These are phyloP conservation scores for Suillus subalutaceus DNA, from an alignment of 768 basidiomycete genomes.

Conservation along the genomic window DNA sequence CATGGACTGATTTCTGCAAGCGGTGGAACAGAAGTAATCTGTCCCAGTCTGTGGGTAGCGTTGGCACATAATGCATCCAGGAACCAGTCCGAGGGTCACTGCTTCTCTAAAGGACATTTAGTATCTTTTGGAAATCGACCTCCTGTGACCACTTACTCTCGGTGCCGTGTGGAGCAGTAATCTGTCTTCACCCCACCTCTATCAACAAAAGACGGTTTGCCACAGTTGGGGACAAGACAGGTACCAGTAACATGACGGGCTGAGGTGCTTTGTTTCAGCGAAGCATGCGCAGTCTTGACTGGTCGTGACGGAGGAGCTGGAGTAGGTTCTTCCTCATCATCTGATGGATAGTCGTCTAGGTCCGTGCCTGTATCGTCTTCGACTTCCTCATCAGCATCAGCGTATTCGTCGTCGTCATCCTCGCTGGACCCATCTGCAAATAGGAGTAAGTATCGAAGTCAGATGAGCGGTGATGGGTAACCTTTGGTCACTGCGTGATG, in stretches of 20 bases:
- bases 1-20: constrained; percentile 63
- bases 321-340: constrained; percentile 27
- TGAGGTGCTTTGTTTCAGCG: constrained; percentile 17
- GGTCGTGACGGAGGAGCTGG: constrained; percentile 17
- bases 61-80: constrained; percentile 68
- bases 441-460: constrained; percentile 15
- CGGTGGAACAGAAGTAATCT: constrained; percentile 65
- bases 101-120: constrained; percentile 50
- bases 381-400: constrained; percentile 26
- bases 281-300: constrained; percentile 9
- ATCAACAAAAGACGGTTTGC: constrained; percentile 58
- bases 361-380: constrained; percentile 30
- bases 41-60: constrained; percentile 56
- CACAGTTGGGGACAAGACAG: constrained; percentile 62
- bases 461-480: constrained; percentile 16
- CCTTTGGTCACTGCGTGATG: constrained; percentile 25
- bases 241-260: constrained; percentile 31
- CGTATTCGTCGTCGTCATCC: constrained; percentile 17
- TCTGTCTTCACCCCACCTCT: constrained; percentile 50
- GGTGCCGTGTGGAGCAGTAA: constrained; percentile 63
- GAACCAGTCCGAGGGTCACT: constrained; percentile 50
- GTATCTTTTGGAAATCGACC: constrained; percentile 6
- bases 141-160: constrained; percentile 52
- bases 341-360: constrained; percentile 36
- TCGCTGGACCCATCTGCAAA: constrained; percentile 27